Percentiles rank a stretch among this genome's conserved stretches.
phyloP scores from a whole-genome alignment of 805 yeast genomes.

The Sugiyamaella marilandica region DNA sequence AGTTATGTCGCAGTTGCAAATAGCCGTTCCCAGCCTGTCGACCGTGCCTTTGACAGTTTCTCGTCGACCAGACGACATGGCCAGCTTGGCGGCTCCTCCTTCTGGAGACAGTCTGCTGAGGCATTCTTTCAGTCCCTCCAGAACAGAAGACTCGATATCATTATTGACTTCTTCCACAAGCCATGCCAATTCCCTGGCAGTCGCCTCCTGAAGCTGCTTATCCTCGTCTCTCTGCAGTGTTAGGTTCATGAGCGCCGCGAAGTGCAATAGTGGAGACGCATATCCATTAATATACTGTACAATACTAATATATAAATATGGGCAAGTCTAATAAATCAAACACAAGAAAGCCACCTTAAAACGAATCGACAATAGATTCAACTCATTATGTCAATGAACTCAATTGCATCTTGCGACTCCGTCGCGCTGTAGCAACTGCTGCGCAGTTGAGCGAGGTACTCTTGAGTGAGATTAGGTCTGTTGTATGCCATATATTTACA shows the following conservation, averaged over 20 bases:
- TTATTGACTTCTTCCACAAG: constrained; percentile 16
- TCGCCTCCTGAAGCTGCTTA: constrained; percentile 1
- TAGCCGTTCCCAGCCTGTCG: constrained; percentile 16
- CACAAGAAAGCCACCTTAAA: too few relatives aligned
- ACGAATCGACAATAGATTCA: too few relatives aligned
- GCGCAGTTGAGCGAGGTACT: too few relatives aligned
- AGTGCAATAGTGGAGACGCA: not conserved
- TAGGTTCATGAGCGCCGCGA: not conserved
- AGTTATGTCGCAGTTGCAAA: constrained; percentile 16
- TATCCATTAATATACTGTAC: too few relatives aligned
- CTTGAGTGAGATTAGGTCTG: too few relatives aligned
- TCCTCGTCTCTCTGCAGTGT: not conserved
- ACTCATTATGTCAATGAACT: too few relatives aligned
- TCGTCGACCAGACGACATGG: constrained; percentile 20
- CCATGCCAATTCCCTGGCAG: constrained; percentile 19
- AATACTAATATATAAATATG: too few relatives aligned
- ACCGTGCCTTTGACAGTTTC: constrained; percentile 25
- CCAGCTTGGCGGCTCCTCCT: constrained; percentile 21
- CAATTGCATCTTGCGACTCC: too few relatives aligned
- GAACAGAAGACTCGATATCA: constrained; percentile 13
- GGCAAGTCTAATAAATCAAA: too few relatives aligned
- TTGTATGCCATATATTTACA: too few relatives aligned
- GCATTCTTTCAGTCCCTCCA: constrained; percentile 20
- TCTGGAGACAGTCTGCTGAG: constrained; percentile 13
- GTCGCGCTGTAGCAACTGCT: too few relatives aligned